Conservation (phyloP, 306 rosid species). For the Cucurbita moschata region DNA sequence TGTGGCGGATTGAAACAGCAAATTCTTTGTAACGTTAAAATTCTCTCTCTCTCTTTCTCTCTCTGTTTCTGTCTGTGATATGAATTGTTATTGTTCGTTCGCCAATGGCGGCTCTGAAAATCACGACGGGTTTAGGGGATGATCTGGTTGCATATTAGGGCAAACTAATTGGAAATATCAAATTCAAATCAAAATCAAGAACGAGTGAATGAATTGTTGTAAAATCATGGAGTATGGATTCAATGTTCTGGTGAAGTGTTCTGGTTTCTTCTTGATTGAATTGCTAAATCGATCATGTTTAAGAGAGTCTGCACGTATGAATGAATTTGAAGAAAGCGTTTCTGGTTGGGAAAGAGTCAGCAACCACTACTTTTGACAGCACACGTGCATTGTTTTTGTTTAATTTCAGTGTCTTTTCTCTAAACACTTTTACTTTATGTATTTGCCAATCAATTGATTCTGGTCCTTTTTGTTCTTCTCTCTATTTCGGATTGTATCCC, state of each 20-base stretch:
- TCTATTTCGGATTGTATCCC: neutral
- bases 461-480: neutral
- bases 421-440: neutral
- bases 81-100: neutral
- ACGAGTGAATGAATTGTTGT: neutral
- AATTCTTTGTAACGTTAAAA: conserved; percentile 1
- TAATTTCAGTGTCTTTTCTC: no score
- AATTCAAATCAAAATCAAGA: neutral
- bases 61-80: neutral
- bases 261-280: neutral
- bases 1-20: neutral
- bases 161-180: neutral
- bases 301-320: neutral
- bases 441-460: neutral
- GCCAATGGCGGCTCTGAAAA: neutral
- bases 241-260: neutral
- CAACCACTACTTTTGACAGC: neutral
- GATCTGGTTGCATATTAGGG: neutral
- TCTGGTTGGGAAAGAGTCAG: neutral
- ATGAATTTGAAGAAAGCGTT: neutral
- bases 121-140: neutral
- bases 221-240: neutral
- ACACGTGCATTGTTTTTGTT: neutral
- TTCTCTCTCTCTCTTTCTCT: neutral
- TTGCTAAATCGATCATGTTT: neutral